Evolutionary conservation across 1,284 basidiomycete genomes (phyloP).

Genomic region (Puccinia hordei): DNA sequence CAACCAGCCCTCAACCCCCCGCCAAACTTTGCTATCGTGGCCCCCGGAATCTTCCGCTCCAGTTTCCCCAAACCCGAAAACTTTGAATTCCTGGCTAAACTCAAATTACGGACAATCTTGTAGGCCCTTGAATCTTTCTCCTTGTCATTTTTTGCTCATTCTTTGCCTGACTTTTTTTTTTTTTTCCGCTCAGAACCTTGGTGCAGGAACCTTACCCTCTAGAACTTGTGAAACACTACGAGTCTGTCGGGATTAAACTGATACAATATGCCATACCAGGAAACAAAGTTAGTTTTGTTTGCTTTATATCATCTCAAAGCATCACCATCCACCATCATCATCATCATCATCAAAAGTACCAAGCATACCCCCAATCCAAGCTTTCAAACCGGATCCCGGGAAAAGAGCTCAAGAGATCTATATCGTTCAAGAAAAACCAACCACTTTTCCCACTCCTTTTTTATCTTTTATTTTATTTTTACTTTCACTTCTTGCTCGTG

Average conservation of each 20-base stretch:
- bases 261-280: slow-evolving; percentile 66
- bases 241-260: slow-evolving; percentile 61
- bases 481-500: neutral
- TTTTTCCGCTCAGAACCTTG: slow-evolving; percentile 58
- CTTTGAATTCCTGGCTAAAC: slow-evolving; percentile 64
- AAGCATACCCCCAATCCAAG: slow-evolving; percentile 24
- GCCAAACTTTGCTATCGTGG: slow-evolving; percentile 59
- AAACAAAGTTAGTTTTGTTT: slow-evolving; percentile 61
- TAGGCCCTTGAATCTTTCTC: slow-evolving; percentile 55
- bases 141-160: neutral
- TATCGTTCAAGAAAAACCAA: neutral
- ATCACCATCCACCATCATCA: slow-evolving; percentile 39
- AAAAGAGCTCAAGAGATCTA: too few species aligned
- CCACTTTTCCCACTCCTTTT: neutral
- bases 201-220: slow-evolving; percentile 65
- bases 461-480: neutral
- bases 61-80: slow-evolving; percentile 64
- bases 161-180: neutral
- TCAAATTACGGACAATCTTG: slow-evolving; percentile 65
- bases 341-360: neutral
- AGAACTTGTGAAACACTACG: slow-evolving; percentile 62
- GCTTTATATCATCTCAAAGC: neutral
- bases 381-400: slow-evolving; percentile 27
- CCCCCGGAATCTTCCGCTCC: slow-evolving; percentile 62
- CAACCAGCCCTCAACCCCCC: slow-evolving; percentile 19